Evolutionary conservation across 2,329 filamentous ascomycete species (phyloP).

Genomic region (Exophiala lecanii-corni): DNA sequence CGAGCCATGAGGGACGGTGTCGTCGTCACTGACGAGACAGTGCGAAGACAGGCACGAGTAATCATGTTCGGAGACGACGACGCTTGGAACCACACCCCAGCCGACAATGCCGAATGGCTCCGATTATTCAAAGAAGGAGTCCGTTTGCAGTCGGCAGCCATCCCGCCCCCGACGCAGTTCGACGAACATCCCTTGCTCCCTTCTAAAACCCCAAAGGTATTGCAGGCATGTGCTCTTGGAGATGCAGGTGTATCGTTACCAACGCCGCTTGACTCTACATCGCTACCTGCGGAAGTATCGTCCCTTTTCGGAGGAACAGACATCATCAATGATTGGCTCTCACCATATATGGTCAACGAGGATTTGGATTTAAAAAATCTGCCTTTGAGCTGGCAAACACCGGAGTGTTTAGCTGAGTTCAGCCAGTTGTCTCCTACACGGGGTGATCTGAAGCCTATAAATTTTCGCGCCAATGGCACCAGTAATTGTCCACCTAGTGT

Average conservation of each 20-base stretch:
- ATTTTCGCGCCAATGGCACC: slow-evolving; percentile 1
- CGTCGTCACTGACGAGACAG: slow-evolving; percentile 30
- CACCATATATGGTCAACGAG: slow-evolving; percentile 13
- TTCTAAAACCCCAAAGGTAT: neutral
- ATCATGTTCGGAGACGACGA: slow-evolving; percentile 33
- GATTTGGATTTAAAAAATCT: neutral
- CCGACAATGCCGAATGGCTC: slow-evolving; percentile 33
- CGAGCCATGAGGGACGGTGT: slow-evolving; percentile 21
- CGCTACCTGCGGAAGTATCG: neutral
- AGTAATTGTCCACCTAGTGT: slow-evolving; percentile 1
- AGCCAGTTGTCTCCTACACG: slow-evolving; percentile 26
- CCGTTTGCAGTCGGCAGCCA: slow-evolving; percentile 12
- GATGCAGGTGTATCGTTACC: neutral
- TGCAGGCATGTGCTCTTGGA: neutral
- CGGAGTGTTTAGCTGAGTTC: slow-evolving; percentile 23
- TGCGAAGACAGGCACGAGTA: slow-evolving; percentile 32
- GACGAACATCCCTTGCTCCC: slow-evolving; percentile 1
- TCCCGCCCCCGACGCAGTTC: neutral
- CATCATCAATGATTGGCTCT: slow-evolving; percentile 7
- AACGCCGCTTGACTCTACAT: neutral
- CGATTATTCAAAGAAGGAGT: slow-evolving; percentile 29
- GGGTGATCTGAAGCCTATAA: neutral
- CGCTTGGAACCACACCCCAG: slow-evolving; percentile 36
- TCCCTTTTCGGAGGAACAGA: slow-evolving; percentile 1
- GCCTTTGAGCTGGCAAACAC: slow-evolving; percentile 22